A percentile compares a stretch with the other conserved stretches of the same genome.
Evolutionary conservation across 192 early-diverging fungal species (phyloP).

Genomic region (Umbelopsis isabellina): DNA sequence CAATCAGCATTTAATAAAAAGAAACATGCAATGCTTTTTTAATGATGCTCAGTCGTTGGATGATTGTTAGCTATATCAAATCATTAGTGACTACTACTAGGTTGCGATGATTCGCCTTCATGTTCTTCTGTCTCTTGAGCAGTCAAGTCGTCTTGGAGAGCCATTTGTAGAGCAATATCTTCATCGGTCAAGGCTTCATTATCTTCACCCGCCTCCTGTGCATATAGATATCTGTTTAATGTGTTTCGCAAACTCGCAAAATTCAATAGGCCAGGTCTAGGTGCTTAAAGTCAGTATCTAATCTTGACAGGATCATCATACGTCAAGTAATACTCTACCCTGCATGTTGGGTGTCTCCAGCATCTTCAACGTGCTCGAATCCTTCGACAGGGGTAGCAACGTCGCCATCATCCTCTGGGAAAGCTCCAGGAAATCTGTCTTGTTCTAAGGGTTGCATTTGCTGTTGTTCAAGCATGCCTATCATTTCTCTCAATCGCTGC

Average conservation of each 20-base stretch:
- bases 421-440: slow-evolving; percentile 36
- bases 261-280: not conserved
- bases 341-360: not conserved
- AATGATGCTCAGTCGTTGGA: no score
- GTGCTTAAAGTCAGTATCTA: not conserved
- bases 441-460: slow-evolving; percentile 23
- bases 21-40: no score
- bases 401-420: slow-evolving; percentile 25
- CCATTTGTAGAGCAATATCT: slow-evolving; percentile 15
- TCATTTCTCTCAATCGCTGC: slow-evolving; percentile 27
- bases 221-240: slow-evolving; percentile 12
- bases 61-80: no score
- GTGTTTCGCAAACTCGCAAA: not conserved
- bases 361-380: slow-evolving; percentile 12
- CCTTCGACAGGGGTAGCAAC: slow-evolving; percentile 9
- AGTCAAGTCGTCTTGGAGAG: not conserved
- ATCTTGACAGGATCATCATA: not conserved
- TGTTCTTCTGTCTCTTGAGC: not conserved
- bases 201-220: not conserved
- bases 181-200: not conserved
- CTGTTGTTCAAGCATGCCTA: slow-evolving; percentile 36
- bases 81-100: not conserved
- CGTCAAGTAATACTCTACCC: not conserved
- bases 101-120: not conserved
- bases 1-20: no score